Evolutionary conservation across 2,329 filamentous ascomycete species (phyloP), one percentile per base, ranked within the genome.

Genomic region (Epichloe coenophiala): DNA sequence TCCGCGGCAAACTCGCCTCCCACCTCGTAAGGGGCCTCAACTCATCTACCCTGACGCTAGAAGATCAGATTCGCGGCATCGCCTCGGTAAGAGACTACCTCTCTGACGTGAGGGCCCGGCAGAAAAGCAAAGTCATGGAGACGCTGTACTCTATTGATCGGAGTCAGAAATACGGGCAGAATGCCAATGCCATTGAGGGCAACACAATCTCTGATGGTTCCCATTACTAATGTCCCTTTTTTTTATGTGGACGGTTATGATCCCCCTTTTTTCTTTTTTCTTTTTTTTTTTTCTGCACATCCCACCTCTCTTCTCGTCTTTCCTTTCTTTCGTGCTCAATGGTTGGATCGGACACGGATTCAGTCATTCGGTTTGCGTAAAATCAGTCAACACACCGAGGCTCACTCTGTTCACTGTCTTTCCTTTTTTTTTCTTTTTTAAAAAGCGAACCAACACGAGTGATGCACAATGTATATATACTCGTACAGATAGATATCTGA

Each of bases 81-180:
- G 84, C 88, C 59, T 83, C 85, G 23, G 90, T 88, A 3, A 86
- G 89, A 58, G 76, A 77, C 12, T 86, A 94, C 62, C 74, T 97
- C 9, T 83, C 84, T 54, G 78, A 75, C 8, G 81, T 94, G 38
- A 73, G 91, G 40, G 79, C 87, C 56, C 77, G 77, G 57, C 91
- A 96, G 70, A 93, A 91, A 72, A 78, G 80, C 52, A 88, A 87
- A 67, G 72, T 93, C 58, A 81, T 93, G 77, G 83, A 91, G 69
- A 80, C 86, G 67, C 68, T 94, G 2, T 56, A 60, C 46, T 53
- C 55, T 13, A 48, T 55, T 53, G 47, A 57, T 41, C 48, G 54
- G 42, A 41, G 45, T 12, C 48, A 43, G 7, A 54, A 55, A 40
- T 55, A 55, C 31, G 44, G n/a, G 2, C 4, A 35, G 3, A 50